Conservation (phyloP, 306 rosid genomes). For the Chamaecrista fasciculata region DNA sequence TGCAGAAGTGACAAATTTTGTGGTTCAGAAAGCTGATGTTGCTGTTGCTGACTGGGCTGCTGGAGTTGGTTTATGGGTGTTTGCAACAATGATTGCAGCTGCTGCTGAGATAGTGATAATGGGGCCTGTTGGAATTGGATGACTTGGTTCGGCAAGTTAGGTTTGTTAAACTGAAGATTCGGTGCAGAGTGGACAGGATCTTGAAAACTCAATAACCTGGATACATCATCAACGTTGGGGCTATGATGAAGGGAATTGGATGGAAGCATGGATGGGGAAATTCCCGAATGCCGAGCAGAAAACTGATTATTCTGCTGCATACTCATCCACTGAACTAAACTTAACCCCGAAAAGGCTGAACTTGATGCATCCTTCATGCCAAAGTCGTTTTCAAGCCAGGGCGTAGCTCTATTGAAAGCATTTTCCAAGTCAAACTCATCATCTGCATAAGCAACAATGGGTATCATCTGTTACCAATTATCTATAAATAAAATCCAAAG, state of each 20-base stretch:
- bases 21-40: slow-evolving; percentile 43
- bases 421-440: slow-evolving; percentile 85
- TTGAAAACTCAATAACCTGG: slow-evolving; percentile 85
- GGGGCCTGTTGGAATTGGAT: slow-evolving; percentile 63
- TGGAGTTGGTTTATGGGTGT: slow-evolving; percentile 51
- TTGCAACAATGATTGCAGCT: slow-evolving; percentile 65
- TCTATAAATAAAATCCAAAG: slow-evolving; percentile 13
- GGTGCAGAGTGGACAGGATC: slow-evolving; percentile 58
- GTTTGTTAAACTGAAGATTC: slow-evolving; percentile 62
- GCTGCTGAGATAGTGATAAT: slow-evolving; percentile 75
- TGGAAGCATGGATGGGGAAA: slow-evolving; percentile 71
- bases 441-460: slow-evolving; percentile 51
- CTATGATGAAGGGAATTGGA: slow-evolving; percentile 54
- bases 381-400: slow-evolving; percentile 95
- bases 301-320: slow-evolving; percentile 91
- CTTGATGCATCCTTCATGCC: slow-evolving; percentile 76
- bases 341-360: slow-evolving; percentile 82
- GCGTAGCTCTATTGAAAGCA: slow-evolving; percentile 93
- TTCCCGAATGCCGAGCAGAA: slow-evolving; percentile 71
- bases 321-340: slow-evolving; percentile 98
- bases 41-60: slow-evolving; percentile 48
- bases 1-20: slow-evolving; percentile 41
- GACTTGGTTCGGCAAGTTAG: slow-evolving; percentile 63
- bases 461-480: slow-evolving; percentile 5
- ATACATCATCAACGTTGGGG: slow-evolving; percentile 69